These are phyloP conservation scores for Yamadazyma olivae DNA, from an alignment of 805 yeast genomes.

Conservation along the genomic window DNA sequence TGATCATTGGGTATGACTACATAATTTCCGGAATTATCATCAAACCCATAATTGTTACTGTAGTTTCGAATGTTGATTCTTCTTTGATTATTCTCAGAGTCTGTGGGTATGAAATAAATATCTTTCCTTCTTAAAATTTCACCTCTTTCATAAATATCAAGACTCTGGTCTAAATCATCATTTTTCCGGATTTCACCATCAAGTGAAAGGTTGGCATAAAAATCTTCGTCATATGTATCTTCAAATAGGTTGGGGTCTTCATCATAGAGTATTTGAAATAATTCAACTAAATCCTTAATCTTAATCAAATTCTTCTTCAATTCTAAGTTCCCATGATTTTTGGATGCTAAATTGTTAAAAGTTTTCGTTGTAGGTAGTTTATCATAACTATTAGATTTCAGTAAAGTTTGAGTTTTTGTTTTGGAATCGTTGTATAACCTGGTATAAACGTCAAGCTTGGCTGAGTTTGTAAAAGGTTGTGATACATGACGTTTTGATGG, in stretches of 20 bases:
- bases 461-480: slow-evolving; percentile 5
- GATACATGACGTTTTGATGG: slow-evolving; percentile 8
- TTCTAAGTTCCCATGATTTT: slow-evolving; percentile 1
- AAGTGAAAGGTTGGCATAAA: background rate
- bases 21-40: slow-evolving; percentile 66
- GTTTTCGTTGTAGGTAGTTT: background rate
- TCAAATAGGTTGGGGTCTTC: slow-evolving; percentile 28
- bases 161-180: slow-evolving; percentile 2
- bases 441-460: slow-evolving; percentile 12
- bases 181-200: background rate
- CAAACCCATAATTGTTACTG: slow-evolving; percentile 63
- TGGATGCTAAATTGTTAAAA: background rate
- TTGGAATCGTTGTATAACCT: slow-evolving; percentile 11
- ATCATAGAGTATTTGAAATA: slow-evolving; percentile 19
- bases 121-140: slow-evolving; percentile 51
- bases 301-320: slow-evolving; percentile 1
- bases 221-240: slow-evolving; percentile 4
- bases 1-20: slow-evolving; percentile 59
- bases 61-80: slow-evolving; percentile 36
- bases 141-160: slow-evolving; percentile 58
- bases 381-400: background rate
- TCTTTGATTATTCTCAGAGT: slow-evolving; percentile 11
- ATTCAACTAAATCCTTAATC: slow-evolving; percentile 3
- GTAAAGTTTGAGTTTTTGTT: background rate
- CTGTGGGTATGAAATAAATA: slow-evolving; percentile 49